Conservation (phyloP, 768 basidiomycete genomes). For the Tylopilus balloui region DNA sequence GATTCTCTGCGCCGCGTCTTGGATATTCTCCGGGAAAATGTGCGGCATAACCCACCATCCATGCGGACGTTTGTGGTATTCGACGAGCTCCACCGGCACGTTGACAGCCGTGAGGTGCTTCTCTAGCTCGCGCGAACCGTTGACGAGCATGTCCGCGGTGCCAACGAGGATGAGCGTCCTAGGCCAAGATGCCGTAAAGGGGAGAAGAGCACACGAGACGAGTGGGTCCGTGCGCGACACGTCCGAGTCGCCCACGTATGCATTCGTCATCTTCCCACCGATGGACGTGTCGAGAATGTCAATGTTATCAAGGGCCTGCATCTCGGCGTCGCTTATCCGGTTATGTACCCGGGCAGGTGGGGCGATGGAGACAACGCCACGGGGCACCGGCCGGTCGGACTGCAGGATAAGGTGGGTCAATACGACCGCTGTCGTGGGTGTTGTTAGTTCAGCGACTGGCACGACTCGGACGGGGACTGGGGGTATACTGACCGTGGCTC, state of each 20-base stretch:
- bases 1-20: conserved; percentile 12
- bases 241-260: conserved; percentile 15
- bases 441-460: not conserved
- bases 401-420: too few species aligned
- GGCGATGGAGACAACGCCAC: conserved; percentile 53
- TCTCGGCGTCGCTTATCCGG: not conserved
- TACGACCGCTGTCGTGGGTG: conserved; percentile 10
- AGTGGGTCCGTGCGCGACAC: conserved; percentile 21
- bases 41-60: conserved; percentile 21
- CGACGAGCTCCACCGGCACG: conserved; percentile 19
- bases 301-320: too few species aligned
- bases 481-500: conserved; percentile 20
- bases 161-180: conserved; percentile 9
- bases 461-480: too few species aligned
- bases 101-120: not conserved
- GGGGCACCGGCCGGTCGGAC: conserved; percentile 45
- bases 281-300: not conserved
- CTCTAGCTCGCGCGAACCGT: conserved; percentile 9
- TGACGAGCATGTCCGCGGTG: not conserved
- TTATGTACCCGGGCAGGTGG: conserved; percentile 31
- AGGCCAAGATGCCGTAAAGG: conserved; percentile 18
- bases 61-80: conserved; percentile 23
- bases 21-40: conserved; percentile 13
- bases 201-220: conserved; percentile 9
- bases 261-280: not conserved